These are phyloP conservation scores for Lentinula lateritia DNA, from an alignment of 768 basidiomycete genomes.

Conservation along the genomic window DNA sequence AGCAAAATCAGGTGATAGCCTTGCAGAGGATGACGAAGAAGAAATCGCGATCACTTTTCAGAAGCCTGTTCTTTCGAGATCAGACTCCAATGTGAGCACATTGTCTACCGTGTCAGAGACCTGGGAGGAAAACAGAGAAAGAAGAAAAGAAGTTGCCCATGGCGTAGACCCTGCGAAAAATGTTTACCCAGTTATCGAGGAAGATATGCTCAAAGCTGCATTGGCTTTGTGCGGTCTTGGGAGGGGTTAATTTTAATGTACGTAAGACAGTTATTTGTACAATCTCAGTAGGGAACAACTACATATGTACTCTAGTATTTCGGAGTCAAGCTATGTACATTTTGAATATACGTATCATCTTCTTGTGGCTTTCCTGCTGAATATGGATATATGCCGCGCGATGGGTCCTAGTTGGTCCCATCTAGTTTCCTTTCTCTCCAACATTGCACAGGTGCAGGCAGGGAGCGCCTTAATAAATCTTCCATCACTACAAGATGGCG, in stretches of 20 bases:
- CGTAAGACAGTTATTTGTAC: not conserved
- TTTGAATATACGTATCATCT: not conserved
- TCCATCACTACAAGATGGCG: not conserved
- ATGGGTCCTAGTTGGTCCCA: not conserved
- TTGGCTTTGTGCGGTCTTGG: constrained; percentile 10
- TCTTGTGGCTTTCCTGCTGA: too few species aligned
- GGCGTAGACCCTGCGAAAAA: not conserved
- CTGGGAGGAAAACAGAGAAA: not conserved
- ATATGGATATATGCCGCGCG: not conserved
- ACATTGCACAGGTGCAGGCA: not conserved
- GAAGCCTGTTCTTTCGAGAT: not conserved
- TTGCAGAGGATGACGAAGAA: constrained; percentile 4
- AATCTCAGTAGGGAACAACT: not conserved
- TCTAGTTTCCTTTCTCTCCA: not conserved
- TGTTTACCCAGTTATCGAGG: not conserved
- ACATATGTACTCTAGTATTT: not conserved
- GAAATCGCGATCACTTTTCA: not conserved
- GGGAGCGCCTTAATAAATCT: not conserved
- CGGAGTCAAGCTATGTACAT: not conserved
- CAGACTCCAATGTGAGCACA: not conserved
- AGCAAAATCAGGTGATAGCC: not conserved
- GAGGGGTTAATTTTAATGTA: not conserved
- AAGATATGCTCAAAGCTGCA: constrained; percentile 8
- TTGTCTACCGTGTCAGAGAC: not conserved
- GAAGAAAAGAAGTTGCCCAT: constrained; percentile 19